Evolutionary conservation across 345 rosid genomes (phyloP), one percentile per base, ranked within the genome.

Genomic region (Salix dunnii): DNA sequence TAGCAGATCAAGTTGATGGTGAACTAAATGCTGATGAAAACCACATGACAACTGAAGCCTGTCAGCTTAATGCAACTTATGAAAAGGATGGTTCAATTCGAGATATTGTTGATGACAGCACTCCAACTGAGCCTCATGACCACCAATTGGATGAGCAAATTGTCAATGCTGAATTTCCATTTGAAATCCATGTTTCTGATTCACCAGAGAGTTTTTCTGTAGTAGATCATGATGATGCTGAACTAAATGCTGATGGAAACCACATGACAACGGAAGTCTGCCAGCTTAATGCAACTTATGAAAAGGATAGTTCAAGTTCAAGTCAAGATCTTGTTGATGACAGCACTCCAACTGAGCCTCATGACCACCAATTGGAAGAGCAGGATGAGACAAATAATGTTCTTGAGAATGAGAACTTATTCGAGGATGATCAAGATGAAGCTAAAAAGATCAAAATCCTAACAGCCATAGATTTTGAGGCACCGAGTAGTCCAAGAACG

Each of bases 371-470:
- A 18, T 42, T 71, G 12, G 36, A 79, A 63, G 28, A 23, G 36
- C 69, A 53, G 2, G 9, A 40, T 18, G 55, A 49, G 21, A 67
- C 23, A 38, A 27, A 18, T 20, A n/a, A 71, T 30, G 77, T 27
- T 62, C n/a, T 62, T 43, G 81, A 75, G 77, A 73, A 51, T 28
- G 68, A 71, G 27, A 74, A 46, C 38, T n/a, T 62, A 30, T 30
- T 25, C n/a, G 78, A 70, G 73, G 64, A 78, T 75, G 73, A 76
- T 62, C 77, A 68, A 55, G 80, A 69, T 25, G 79, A 62, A 62
- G 67, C 64, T n/a, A 77, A 38, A 31, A 83, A 66, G 73, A 46
- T 55, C 36, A 74, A 72, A 46, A 70, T 53, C 73, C 78, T 28
- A 25, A 66, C 72, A 49, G 48, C 74, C 40, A 49, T 14, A 13